Percentiles rank a stretch among this genome's conserved stretches.
These are phyloP conservation scores for Coemansia biformis DNA, from an alignment of 192 early-diverging fungal genomes.

Conservation along the genomic window DNA sequence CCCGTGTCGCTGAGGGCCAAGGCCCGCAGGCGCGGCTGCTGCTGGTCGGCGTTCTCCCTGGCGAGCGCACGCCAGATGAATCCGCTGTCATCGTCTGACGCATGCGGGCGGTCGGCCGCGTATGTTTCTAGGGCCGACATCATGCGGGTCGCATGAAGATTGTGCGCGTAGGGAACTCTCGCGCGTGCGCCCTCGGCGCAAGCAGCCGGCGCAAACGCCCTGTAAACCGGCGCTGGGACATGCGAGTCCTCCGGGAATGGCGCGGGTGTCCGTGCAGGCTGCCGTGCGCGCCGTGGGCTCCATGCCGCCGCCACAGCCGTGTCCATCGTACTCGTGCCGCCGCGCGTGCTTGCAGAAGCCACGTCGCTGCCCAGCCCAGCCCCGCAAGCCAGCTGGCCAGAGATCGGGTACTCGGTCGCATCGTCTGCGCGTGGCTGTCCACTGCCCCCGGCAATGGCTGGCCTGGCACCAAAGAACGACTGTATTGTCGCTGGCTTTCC, in stretches of 20 bases:
- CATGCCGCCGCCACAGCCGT: not conserved
- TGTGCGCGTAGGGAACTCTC: not conserved
- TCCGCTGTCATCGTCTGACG: constrained; percentile 6
- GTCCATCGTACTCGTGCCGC: no score
- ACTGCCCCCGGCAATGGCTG: not conserved
- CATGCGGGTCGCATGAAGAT: not conserved
- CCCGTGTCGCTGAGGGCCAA: not conserved
- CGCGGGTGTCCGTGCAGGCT: constrained; percentile 17
- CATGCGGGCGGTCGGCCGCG: not conserved
- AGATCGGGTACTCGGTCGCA: no score
- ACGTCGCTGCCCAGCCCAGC: no score
- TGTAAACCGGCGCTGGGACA: constrained; percentile 18
- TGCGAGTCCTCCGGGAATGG: constrained; percentile 34
- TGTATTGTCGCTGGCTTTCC: constrained; percentile 23
- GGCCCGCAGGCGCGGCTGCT: constrained; percentile 2
- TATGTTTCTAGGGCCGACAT: not conserved
- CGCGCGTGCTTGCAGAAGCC: no score
- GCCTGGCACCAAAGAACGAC: constrained; percentile 31
- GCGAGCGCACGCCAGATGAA: constrained; percentile 13
- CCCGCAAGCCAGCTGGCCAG: no score
- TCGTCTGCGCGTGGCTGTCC: no score
- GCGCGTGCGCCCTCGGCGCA: no score
- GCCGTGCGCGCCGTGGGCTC: constrained; percentile 10
- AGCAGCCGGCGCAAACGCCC: not conserved
- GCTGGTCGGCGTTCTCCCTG: not conserved